phyloP scores from a whole-genome alignment of 2,329 filamentous ascomycete genomes.

The Calycina marina region DNA sequence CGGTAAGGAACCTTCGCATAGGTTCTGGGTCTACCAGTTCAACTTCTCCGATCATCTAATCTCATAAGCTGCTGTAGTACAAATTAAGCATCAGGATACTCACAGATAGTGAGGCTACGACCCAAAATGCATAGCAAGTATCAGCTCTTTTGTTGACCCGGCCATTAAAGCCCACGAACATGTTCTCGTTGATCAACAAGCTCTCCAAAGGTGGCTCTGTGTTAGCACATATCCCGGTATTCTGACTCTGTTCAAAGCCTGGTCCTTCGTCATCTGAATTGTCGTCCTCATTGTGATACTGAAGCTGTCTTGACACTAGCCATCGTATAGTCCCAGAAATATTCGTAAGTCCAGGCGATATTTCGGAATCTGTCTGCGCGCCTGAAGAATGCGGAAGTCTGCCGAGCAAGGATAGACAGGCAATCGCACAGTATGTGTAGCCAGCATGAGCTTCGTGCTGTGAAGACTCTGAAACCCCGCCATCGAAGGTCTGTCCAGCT shows the following conservation, averaged over 20 bases:
- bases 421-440: conserved; percentile 79
- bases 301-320: conserved; percentile 50
- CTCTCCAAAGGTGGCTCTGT: conserved; percentile 17
- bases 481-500: conserved; percentile 34
- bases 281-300: conserved; percentile 34
- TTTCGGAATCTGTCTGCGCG: not conserved
- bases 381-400: conserved; percentile 13
- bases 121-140: conserved; percentile 96
- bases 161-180: conserved; percentile 68
- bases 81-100: conserved; percentile 9
- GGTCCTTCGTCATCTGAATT: conserved; percentile 6
- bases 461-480: conserved; percentile 21
- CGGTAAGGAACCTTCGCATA: conserved; percentile 65
- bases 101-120: conserved; percentile 46
- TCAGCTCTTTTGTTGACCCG: conserved; percentile 83
- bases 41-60: conserved; percentile 40
- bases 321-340: conserved; percentile 30
- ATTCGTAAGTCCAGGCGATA: conserved; percentile 22
- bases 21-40: conserved; percentile 42
- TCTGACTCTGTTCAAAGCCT: conserved; percentile 6
- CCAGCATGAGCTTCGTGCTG: conserved; percentile 37
- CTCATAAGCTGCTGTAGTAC: not conserved
- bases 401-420: conserved; percentile 57
- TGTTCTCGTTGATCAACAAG: conserved; percentile 13
- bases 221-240: not conserved